Percentiles rank a stretch among this genome's conserved stretches.
Conservation (phyloP, 1,139 yeast genomes). For the Diutina rugosa region DNA sequence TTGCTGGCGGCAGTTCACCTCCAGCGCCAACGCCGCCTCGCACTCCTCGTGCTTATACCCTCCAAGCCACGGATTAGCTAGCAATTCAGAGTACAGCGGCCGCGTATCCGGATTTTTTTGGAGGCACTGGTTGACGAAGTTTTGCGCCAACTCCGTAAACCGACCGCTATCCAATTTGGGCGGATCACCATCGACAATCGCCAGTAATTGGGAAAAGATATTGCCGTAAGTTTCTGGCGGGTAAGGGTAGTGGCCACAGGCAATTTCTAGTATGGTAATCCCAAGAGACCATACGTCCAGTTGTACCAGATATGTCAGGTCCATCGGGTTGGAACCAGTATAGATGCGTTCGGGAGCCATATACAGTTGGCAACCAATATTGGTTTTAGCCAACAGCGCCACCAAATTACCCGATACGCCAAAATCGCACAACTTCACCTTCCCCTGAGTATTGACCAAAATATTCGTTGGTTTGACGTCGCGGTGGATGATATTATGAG, state of each 20-base stretch:
- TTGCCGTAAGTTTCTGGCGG: constrained; percentile 89
- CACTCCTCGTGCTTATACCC: constrained; percentile 16
- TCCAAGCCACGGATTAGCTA: constrained; percentile 75
- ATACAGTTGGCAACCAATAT: constrained; percentile 95
- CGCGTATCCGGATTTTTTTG: constrained; percentile 71
- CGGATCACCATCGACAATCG: constrained; percentile 94
- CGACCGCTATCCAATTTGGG: constrained; percentile 47
- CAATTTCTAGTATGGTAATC: constrained; percentile 74
- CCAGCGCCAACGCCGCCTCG: neutral
- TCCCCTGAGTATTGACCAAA: constrained; percentile 66
- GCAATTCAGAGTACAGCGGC: constrained; percentile 67
- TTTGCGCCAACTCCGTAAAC: constrained; percentile 66
- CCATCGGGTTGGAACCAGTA: constrained; percentile 36
- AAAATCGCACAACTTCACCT: constrained; percentile 87
- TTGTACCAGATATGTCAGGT: constrained; percentile 79
- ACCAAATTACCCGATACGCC: constrained; percentile 95
- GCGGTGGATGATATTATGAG: constrained; percentile 87
- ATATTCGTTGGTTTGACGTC: constrained; percentile 97
- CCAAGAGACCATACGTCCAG: constrained; percentile 97
- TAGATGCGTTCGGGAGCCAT: constrained; percentile 98
- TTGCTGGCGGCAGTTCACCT: neutral
- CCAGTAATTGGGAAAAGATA: constrained; percentile 85
- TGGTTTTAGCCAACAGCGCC: constrained; percentile 90
- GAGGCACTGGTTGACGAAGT: constrained; percentile 69
- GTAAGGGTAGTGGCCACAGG: constrained; percentile 87